Evolutionary conservation across 2,329 filamentous ascomycete genomes (phyloP).

Genomic region (Metarhizium sp.): DNA sequence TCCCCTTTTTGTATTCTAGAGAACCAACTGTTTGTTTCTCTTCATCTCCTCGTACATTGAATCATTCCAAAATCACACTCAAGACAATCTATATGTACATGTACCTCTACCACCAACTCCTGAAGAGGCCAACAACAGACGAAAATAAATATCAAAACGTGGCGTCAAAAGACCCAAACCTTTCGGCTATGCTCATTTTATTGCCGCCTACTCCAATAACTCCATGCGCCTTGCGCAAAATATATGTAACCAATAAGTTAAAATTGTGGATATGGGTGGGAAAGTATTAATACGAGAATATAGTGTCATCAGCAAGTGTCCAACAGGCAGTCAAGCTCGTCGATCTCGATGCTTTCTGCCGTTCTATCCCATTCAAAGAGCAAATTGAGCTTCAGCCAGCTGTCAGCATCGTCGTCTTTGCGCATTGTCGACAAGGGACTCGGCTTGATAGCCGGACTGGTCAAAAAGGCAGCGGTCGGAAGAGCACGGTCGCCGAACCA

Average conservation of each 20-base stretch:
- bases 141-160: neutral
- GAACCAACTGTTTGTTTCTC: neutral
- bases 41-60: conserved; percentile 12
- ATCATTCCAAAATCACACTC: conserved; percentile 12
- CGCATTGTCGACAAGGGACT: conserved; percentile 18
- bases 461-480: conserved; percentile 34
- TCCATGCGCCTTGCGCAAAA: conserved; percentile 13
- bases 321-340: conserved; percentile 84
- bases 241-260: conserved; percentile 4
- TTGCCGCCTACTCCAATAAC: conserved; percentile 5
- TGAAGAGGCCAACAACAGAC: neutral
- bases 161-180: neutral
- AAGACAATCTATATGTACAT: conserved; percentile 22
- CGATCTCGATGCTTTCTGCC: conserved; percentile 83
- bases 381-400: conserved; percentile 31
- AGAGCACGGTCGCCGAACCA: conserved; percentile 38
- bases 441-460: conserved; percentile 44
- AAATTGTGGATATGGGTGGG: conserved; percentile 2
- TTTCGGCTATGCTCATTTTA: neutral
- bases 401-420: conserved; percentile 29
- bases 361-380: conserved; percentile 54
- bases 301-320: conserved; percentile 51
- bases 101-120: conserved; percentile 14
- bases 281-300: neutral
- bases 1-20: conserved; percentile 1